phyloP scores from a whole-genome alignment of 345 rosid genomes.

The Sonneratia caseolaris region DNA sequence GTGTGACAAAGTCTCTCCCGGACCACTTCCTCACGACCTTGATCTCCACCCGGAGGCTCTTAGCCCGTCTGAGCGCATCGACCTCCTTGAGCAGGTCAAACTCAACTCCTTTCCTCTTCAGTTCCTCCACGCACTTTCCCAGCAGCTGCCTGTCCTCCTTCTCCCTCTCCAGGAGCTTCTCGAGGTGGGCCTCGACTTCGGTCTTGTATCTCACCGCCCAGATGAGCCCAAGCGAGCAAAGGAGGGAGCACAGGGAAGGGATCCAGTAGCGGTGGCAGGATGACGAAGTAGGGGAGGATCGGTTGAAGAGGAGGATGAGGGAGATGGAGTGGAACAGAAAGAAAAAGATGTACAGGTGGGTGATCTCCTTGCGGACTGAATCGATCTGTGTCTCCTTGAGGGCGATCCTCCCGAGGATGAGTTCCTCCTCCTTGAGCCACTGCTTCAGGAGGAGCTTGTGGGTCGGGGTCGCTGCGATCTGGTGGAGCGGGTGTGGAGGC shows the following conservation, averaged over 20 bases:
- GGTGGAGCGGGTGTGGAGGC: conserved; percentile 69
- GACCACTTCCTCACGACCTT: conserved; percentile 79
- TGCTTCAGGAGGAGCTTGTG: conserved; percentile 94
- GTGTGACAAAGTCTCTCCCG: conserved; percentile 56
- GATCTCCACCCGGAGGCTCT: conserved; percentile 70
- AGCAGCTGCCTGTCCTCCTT: conserved; percentile 75
- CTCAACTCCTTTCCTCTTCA: conserved; percentile 83
- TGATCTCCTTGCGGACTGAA: conserved; percentile 55
- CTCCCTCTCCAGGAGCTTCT: conserved; percentile 75
- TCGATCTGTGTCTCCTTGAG: conserved; percentile 83
- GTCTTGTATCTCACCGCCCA: conserved; percentile 87
- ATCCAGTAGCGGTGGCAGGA: conserved; percentile 68
- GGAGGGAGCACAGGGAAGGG: conserved; percentile 60
- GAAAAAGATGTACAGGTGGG: conserved; percentile 77
- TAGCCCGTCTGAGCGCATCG: conserved; percentile 85
- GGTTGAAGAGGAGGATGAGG: conserved; percentile 64
- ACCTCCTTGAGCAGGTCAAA: conserved; percentile 93
- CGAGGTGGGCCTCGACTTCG: conserved; percentile 64
- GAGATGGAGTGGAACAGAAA: conserved; percentile 80
- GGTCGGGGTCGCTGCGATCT: conserved; percentile 78
- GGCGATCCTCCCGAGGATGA: conserved; percentile 58
- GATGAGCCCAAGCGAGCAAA: conserved; percentile 61
- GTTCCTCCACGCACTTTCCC: conserved; percentile 73
- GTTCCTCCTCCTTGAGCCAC: conserved; percentile 91
- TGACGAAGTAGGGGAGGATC: conserved; percentile 24